phyloP scores from a whole-genome alignment of 257 asterid genomes.

The Oldenlandia corymbosa region DNA sequence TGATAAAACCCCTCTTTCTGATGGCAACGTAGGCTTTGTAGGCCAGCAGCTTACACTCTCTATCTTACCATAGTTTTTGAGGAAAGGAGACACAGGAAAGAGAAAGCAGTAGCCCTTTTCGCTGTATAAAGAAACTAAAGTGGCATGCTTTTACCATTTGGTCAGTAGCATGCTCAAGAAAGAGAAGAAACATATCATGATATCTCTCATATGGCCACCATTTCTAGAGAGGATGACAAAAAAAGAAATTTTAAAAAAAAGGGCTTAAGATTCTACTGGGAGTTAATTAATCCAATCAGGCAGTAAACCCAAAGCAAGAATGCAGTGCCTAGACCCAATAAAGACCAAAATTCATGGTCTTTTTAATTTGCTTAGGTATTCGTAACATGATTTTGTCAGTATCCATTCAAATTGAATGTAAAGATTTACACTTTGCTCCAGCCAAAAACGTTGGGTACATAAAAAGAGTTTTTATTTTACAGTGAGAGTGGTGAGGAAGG shows the following conservation, averaged over 20 bases:
- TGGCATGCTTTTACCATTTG: constrained; percentile 79
- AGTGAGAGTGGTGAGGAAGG: constrained; percentile 21
- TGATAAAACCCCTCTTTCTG: constrained; percentile 9
- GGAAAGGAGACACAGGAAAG: constrained; percentile 37
- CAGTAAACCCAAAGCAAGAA: constrained; percentile 17
- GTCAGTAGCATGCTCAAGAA: constrained; percentile 54
- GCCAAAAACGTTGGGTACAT: constrained; percentile 2
- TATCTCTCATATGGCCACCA: constrained; percentile 18
- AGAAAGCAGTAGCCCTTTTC: constrained; percentile 13
- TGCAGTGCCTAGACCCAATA: constrained; percentile 27
- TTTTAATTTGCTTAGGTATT: constrained; percentile 38
- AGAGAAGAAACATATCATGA: constrained; percentile 41
- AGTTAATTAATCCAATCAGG: neutral
- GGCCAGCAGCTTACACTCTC: constrained; percentile 31
- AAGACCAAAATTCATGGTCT: constrained; percentile 16
- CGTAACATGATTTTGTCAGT: constrained; percentile 47
- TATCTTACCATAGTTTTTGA: constrained; percentile 31
- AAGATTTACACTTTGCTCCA: constrained; percentile 18
- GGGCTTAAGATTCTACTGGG: neutral
- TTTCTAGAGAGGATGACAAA: constrained; percentile 2
- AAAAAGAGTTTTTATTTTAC: too few relatives aligned
- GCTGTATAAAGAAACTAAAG: constrained; percentile 65
- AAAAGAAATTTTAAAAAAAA: neutral
- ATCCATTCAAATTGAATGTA: constrained; percentile 30
- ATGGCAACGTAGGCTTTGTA: constrained; percentile 33